Evolutionary conservation across 164 flowering plant species (phyloP).

Genomic region (Nelumbo lutea): DNA sequence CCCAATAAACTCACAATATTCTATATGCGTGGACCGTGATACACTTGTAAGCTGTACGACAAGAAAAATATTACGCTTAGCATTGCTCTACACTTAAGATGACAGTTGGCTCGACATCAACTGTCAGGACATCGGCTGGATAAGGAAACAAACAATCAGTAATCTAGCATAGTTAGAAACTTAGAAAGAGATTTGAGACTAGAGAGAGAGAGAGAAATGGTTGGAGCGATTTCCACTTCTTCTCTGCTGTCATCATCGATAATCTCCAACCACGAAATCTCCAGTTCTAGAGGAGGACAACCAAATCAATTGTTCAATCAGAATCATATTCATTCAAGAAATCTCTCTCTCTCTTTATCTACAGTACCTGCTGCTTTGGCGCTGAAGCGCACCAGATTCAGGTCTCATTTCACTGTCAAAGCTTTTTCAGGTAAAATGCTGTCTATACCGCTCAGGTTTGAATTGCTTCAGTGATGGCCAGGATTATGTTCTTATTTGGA

Average conservation of each 20-base stretch:
- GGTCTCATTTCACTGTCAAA: slow-evolving; percentile 22
- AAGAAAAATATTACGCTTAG: no score
- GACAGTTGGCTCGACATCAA: no score
- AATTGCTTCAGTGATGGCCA: no score
- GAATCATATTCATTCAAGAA: neutral
- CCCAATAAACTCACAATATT: no score
- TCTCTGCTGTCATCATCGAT: slow-evolving; percentile 12
- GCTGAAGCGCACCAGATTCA: slow-evolving; percentile 2
- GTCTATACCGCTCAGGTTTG: neutral
- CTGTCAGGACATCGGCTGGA: no score
- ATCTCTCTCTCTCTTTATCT: slow-evolving; percentile 13
- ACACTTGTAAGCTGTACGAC: no score
- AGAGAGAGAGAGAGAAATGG: neutral
- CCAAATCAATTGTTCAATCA: neutral
- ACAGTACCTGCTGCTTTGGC: slow-evolving; percentile 9
- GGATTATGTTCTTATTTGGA: no score
- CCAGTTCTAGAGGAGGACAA: slow-evolving; percentile 2
- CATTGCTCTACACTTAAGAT: no score
- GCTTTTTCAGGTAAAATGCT: slow-evolving; percentile 33
- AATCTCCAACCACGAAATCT: slow-evolving; percentile 4
- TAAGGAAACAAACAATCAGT: no score
- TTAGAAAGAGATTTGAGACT: no score
- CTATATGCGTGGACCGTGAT: no score
- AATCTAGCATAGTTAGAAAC: no score
- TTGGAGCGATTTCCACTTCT: slow-evolving; percentile 14